Evolutionary conservation across 192 early-diverging fungal genomes (phyloP).

Genomic region (Pecoramyces ruminantium): DNA sequence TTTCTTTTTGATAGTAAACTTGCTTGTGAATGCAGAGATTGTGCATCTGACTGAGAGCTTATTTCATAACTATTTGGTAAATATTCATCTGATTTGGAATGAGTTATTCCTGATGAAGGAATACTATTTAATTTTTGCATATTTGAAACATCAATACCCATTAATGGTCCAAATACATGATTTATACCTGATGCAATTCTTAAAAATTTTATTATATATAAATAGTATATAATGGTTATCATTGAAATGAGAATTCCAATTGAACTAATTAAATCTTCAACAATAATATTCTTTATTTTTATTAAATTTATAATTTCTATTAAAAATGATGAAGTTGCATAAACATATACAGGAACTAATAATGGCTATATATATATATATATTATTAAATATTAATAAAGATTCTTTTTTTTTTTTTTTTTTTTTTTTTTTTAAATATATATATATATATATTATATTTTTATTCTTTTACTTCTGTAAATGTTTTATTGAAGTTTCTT

Average conservation of each 20-base stretch:
- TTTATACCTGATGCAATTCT: neutral
- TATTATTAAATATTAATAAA: too few species aligned
- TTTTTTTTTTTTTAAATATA: too few species aligned
- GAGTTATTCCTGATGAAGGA: neutral
- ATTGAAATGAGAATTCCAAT: neutral
- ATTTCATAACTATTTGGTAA: neutral
- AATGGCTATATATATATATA: neutral
- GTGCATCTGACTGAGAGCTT: neutral
- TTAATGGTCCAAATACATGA: neutral
- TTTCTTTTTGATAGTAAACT: neutral
- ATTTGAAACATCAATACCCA: neutral
- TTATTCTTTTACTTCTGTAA: neutral
- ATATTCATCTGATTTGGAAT: neutral
- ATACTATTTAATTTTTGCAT: neutral
- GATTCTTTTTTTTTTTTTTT: too few species aligned
- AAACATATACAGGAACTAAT: neutral
- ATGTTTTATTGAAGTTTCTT: neutral
- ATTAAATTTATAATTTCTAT: neutral
- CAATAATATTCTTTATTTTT: neutral
- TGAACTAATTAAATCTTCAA: neutral
- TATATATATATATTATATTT: too few species aligned
- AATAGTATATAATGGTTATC: neutral
- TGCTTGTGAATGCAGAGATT: neutral
- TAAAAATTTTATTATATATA: neutral
- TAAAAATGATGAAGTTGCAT: neutral